Evolutionary conservation across 176 grass and related monocot genomes (phyloP), one percentile per base, ranked within the genome.

Genomic region (Elymus sibiricus): DNA sequence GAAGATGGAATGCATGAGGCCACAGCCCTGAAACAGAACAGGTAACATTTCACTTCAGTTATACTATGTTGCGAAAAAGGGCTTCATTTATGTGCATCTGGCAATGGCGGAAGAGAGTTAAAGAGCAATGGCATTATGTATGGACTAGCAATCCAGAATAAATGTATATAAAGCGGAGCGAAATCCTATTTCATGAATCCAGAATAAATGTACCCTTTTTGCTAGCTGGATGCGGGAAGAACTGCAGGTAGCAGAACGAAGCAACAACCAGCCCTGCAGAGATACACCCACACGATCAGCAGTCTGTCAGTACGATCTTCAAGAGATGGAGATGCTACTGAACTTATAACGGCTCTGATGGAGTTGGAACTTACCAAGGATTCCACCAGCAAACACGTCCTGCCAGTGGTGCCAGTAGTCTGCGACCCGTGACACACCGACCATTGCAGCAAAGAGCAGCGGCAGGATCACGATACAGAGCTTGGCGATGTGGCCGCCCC

Each of bases 351-450:
- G 31, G 4, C 63, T 64, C 8, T 40, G 58, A 74, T 21, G 44
- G 22, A 10, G 31, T 21, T 25, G 25, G 9, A n/a, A 39, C 74
- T 22, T 61, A 86, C 88, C 88, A 0, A 90, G 60, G 32, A 90
- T 81, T 2, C 83, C 83, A 40, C 88, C 88, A 5, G 78, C 73
- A 10, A 91, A 84, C 47, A 91, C 85, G 2, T 91, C 89, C 62
- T 91, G 89, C 89, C 89, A 91, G 10, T 91, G 89, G 82, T 91
- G 89, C 85, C 89, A 91, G 85, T 91, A 87, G 81, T 87, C 85
- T 3, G 84, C 85, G 2, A 91, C 85, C 62, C 85, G 28, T 7
- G 89, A 91, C 10, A 91, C 76, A 4, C 58, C 89, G 15, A 87
- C 49, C 85, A 91, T 68, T 2, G 89, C 81, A 1, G 89, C 85